Base-by-base conservation (phyloP, 257 asterid genomes). In the Solanum appendiculatum region DNA sequence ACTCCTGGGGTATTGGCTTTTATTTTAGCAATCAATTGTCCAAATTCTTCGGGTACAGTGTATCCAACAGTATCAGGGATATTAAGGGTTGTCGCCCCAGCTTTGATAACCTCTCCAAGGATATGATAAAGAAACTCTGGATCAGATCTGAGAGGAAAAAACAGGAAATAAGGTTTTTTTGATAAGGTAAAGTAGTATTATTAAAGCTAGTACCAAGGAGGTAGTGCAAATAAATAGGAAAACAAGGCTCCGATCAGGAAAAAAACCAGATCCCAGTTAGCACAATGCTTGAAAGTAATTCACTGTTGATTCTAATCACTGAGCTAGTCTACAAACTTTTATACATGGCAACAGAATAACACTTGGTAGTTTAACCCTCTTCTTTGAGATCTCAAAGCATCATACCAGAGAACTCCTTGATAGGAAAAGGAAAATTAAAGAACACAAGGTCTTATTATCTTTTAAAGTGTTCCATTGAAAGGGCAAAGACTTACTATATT, bases 31-130 rank as follows among this genome's bases (percentile, higher is more conserved):
- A 97, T 97, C 31, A 97, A 84, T 86, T 94, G 93, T 82, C 98
- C 98, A 88, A 92, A 97, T 90, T 96, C 98, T 81, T 74, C n/a
- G 3, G 97, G 98, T 86, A 97, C 56, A 33, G 91, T 95, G 89
- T 92, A 94, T 85, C 99, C 99, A 83, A 95, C 98, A 51, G 99
- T 97, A 89, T 97, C 99, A 13, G 99, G 99, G 83, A 97, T 97
- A 92, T 97, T 97, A 78, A 97, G 96, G 83, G 99, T 97, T 82
- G 99, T 95, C 23, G 99, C 99, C 69, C 99, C 99, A 14, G 96
- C 98, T 92, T 92, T 93, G 54, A 97, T 97, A 85, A 97, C 98
- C 91, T 97, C 98, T 86, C 93, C 98, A 87, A 97, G 94, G 86
- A 97, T 94, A 87, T 93, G 91, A 89, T 97, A 97, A 73, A 97